Percentiles rank a stretch among this genome's conserved stretches.
phyloP scores from a whole-genome alignment of 148 eudicot genomes.

The Amaranthus hypochondriacus region DNA sequence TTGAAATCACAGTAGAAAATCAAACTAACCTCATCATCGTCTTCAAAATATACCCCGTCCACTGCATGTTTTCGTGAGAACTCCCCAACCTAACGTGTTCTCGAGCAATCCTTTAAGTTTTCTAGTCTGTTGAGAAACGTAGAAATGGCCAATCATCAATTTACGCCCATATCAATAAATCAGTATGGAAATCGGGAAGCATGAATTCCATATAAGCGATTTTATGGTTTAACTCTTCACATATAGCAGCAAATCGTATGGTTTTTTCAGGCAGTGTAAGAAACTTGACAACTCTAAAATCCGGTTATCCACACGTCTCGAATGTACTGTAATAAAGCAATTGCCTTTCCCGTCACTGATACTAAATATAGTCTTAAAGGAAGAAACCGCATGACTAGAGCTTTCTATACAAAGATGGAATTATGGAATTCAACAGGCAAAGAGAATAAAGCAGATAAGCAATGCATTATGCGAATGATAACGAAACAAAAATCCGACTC shows the following conservation, averaged over 20 bases:
- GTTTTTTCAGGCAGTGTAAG: too few relatives aligned
- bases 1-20: background rate
- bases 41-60: constrained; percentile 55
- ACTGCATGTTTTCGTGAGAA: constrained; percentile 43
- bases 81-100: constrained; percentile 71
- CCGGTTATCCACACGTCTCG: too few relatives aligned
- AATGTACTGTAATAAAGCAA: too few relatives aligned
- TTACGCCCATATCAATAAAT: background rate
- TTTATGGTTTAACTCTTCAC: background rate
- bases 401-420: too few relatives aligned
- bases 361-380: too few relatives aligned
- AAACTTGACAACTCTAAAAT: too few relatives aligned
- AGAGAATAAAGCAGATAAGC: background rate
- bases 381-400: too few relatives aligned
- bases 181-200: background rate
- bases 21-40: constrained; percentile 73
- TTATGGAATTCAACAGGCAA: background rate
- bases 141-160: background rate
- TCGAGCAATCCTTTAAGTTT: constrained; percentile 68
- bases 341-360: too few relatives aligned
- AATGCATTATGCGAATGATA: background rate
- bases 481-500: background rate
- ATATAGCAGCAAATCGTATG: too few relatives aligned
- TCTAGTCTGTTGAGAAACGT: constrained; percentile 50
- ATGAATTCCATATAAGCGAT: background rate